Percentiles rank a stretch among this genome's conserved stretches.
These are phyloP conservation scores for Aspergillus caelatus DNA, from an alignment of 2,329 filamentous ascomycete species.

Conservation along the genomic window DNA sequence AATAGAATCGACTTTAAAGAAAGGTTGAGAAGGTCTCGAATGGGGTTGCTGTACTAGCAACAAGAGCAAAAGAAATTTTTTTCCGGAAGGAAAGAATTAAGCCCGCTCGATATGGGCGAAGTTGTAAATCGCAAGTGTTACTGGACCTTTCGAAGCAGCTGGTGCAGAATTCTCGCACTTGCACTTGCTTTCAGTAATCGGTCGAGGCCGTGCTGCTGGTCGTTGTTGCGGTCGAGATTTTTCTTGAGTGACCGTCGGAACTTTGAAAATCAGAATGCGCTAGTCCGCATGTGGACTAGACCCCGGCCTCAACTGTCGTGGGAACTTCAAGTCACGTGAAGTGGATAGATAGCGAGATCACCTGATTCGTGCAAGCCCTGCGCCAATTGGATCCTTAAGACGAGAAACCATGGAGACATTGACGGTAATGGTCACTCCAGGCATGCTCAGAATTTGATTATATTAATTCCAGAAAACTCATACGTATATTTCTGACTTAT, in stretches of 20 bases:
- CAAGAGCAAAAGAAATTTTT: slow-evolving; percentile 15
- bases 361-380: slow-evolving; percentile 31
- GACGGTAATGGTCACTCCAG: background rate
- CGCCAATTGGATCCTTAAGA: slow-evolving; percentile 13
- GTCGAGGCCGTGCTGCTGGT: slow-evolving; percentile 40
- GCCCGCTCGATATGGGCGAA: slow-evolving; percentile 14
- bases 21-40: slow-evolving; percentile 1
- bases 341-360: slow-evolving; percentile 27
- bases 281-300: slow-evolving; percentile 32
- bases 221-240: slow-evolving; percentile 44
- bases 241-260: slow-evolving; percentile 39
- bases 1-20: slow-evolving; percentile 9
- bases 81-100: slow-evolving; percentile 9
- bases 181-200: slow-evolving; percentile 31
- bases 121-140: slow-evolving; percentile 14
- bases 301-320: slow-evolving; percentile 19
- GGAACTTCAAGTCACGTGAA: slow-evolving; percentile 27
- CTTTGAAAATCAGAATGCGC: slow-evolving; percentile 44
- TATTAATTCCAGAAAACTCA: background rate
- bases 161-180: slow-evolving; percentile 26
- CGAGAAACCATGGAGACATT: background rate
- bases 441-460: background rate
- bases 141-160: slow-evolving; percentile 25
- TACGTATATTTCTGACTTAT: background rate
- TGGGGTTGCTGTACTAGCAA: slow-evolving; percentile 7